Percentiles rank a stretch among this genome's conserved stretches.
These are phyloP conservation scores for Thraustotheca clavata DNA, from an alignment of 352 stramenopile genomes.

Conservation along the genomic window DNA sequence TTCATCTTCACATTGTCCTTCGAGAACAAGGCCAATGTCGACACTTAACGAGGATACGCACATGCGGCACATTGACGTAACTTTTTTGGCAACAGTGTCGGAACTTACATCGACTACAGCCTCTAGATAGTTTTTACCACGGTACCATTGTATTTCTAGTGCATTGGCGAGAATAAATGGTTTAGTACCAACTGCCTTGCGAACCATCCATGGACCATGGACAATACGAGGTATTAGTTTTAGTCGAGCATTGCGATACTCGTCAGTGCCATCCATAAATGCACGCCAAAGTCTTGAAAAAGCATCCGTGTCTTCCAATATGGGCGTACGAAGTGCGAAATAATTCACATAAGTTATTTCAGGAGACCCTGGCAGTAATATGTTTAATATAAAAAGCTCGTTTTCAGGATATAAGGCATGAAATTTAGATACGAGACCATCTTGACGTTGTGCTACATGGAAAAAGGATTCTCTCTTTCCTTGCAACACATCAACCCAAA, in stretches of 20 bases:
- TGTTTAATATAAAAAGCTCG: constrained; percentile 62
- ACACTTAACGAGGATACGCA: constrained; percentile 55
- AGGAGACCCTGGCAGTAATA: constrained; percentile 58
- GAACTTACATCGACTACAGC: constrained; percentile 70
- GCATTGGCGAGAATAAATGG: constrained; percentile 65
- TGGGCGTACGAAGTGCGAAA: constrained; percentile 44
- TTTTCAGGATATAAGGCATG: constrained; percentile 47
- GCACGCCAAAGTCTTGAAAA: constrained; percentile 39
- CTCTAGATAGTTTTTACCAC: constrained; percentile 57
- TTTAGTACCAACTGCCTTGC: constrained; percentile 71
- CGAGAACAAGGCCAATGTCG: constrained; percentile 74
- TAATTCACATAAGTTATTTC: constrained; percentile 66
- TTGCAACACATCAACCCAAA: constrained; percentile 78
- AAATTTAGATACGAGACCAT: constrained; percentile 59
- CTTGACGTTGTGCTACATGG: constrained; percentile 52
- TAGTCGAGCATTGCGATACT: constrained; percentile 59
- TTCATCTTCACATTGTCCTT: constrained; percentile 55
- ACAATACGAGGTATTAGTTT: constrained; percentile 74
- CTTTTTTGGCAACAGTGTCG: constrained; percentile 61
- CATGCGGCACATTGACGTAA: constrained; percentile 63
- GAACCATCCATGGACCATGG: constrained; percentile 72
- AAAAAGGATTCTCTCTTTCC: constrained; percentile 56
- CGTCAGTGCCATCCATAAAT: constrained; percentile 54
- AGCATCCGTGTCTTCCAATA: constrained; percentile 9
- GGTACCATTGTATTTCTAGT: constrained; percentile 53